Conservation (phyloP, 257 asterid species). For the Solanum paucissectum region DNA sequence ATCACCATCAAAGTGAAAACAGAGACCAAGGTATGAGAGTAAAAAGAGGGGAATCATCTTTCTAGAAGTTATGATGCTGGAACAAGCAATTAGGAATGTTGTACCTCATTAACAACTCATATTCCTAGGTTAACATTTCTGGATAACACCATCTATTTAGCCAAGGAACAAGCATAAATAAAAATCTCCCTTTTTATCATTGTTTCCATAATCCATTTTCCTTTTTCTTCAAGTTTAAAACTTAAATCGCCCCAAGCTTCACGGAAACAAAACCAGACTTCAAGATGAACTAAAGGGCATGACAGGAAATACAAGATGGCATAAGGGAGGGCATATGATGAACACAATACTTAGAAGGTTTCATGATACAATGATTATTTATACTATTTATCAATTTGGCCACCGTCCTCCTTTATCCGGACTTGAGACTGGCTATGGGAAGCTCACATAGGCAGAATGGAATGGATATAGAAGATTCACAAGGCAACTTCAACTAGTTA, state of each 20-base stretch:
- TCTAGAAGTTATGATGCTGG: neutral
- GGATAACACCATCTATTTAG: neutral
- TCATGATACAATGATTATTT: neutral
- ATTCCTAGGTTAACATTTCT: neutral
- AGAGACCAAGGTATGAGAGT: neutral
- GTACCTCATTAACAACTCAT: neutral
- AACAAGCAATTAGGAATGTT: neutral
- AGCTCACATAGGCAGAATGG: neutral
- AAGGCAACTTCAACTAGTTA: neutral
- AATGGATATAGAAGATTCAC: neutral
- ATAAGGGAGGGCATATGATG: neutral
- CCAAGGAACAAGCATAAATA: neutral
- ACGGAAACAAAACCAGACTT: neutral
- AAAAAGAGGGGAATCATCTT: neutral
- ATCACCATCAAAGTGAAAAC: neutral
- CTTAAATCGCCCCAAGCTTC: neutral
- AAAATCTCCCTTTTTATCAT: too few relatives aligned
- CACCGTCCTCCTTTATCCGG: neutral
- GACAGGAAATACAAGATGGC: neutral
- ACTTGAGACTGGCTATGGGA: neutral
- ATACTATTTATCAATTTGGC: neutral
- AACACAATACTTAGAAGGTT: neutral
- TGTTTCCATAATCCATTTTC: neutral
- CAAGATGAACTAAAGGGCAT: neutral
- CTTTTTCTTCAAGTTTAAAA: neutral